phyloP scores from a whole-genome alignment of 1,139 yeast species.

The Arxiozyma slooffiae region DNA sequence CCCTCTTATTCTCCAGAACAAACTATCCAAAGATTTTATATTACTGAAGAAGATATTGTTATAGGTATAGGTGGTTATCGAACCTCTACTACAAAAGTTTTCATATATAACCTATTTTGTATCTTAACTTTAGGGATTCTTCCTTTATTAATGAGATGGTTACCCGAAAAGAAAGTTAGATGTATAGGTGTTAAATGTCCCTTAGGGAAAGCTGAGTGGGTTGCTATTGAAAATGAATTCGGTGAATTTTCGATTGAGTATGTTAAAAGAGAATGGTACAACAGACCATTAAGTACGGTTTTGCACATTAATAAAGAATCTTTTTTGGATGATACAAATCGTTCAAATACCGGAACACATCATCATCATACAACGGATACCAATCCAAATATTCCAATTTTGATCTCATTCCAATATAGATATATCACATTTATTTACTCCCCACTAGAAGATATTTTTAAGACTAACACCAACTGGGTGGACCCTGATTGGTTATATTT shows the following conservation, averaged over 20 bases:
- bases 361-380: slow-evolving; percentile 23
- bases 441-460: slow-evolving; percentile 78
- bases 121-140: slow-evolving; percentile 57
- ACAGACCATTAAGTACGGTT: slow-evolving; percentile 61
- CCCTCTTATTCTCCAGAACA: slow-evolving; percentile 37
- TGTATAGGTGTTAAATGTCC: slow-evolving; percentile 59
- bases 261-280: slow-evolving; percentile 51
- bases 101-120: slow-evolving; percentile 48
- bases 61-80: slow-evolving; percentile 87
- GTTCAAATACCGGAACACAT: slow-evolving; percentile 10
- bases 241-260: slow-evolving; percentile 65
- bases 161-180: slow-evolving; percentile 64
- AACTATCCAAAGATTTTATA: slow-evolving; percentile 68
- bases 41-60: slow-evolving; percentile 91
- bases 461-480: slow-evolving; percentile 78
- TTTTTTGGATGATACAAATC: slow-evolving; percentile 7
- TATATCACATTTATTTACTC: slow-evolving; percentile 74
- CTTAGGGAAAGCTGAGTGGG: slow-evolving; percentile 81
- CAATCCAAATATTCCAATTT: slow-evolving; percentile 44
- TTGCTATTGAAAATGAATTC: slow-evolving; percentile 85
- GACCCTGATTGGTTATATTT: slow-evolving; percentile 65
- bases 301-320: slow-evolving; percentile 32
- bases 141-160: slow-evolving; percentile 70
- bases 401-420: slow-evolving; percentile 68
- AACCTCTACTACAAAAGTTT: slow-evolving; percentile 40